Percentiles rank a stretch among this genome's conserved stretches.
These are phyloP conservation scores for Pilasporangium apinafurcum DNA, from an alignment of 352 stramenopile species.

Conservation along the genomic window DNA sequence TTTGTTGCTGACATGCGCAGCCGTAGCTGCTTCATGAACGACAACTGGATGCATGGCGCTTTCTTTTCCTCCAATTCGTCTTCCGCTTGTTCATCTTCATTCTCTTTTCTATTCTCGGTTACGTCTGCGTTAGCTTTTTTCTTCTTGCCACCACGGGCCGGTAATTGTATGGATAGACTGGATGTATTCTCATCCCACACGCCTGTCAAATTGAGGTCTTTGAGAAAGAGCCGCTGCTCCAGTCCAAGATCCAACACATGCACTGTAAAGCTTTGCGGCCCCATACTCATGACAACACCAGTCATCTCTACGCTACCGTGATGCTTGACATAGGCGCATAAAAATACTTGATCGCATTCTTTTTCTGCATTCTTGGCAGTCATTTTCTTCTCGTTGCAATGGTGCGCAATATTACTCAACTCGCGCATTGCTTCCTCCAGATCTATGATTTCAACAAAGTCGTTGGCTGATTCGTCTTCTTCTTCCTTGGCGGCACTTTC, in stretches of 20 bases:
- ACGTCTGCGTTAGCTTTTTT: conserved; percentile 2
- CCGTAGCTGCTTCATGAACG: conserved; percentile 58
- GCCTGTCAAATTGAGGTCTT: conserved; percentile 27
- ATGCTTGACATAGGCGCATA: conserved; percentile 73
- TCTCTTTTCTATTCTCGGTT: background rate
- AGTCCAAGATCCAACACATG: conserved; percentile 69
- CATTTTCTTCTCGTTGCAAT: conserved; percentile 86
- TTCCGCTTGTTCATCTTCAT: conserved; percentile 2
- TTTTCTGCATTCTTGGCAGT: conserved; percentile 77
- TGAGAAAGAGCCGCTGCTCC: conserved; percentile 59
- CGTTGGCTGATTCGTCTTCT: no score
- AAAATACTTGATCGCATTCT: conserved; percentile 69
- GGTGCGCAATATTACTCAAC: conserved; percentile 45
- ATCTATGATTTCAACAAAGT: no score
- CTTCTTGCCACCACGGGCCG: background rate
- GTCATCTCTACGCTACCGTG: conserved; percentile 52
- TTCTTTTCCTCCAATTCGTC: conserved; percentile 1
- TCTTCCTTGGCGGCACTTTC: conserved; percentile 26
- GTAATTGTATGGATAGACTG: conserved; percentile 34
- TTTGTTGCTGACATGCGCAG: conserved; percentile 60
- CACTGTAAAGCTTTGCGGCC: conserved; percentile 72
- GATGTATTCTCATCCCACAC: conserved; percentile 45
- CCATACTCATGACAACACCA: conserved; percentile 64
- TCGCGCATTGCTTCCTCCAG: conserved; percentile 17
- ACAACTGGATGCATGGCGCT: conserved; percentile 26